phyloP scores from a whole-genome alignment of 805 yeast species.

The Saturnispora gosingensis region DNA sequence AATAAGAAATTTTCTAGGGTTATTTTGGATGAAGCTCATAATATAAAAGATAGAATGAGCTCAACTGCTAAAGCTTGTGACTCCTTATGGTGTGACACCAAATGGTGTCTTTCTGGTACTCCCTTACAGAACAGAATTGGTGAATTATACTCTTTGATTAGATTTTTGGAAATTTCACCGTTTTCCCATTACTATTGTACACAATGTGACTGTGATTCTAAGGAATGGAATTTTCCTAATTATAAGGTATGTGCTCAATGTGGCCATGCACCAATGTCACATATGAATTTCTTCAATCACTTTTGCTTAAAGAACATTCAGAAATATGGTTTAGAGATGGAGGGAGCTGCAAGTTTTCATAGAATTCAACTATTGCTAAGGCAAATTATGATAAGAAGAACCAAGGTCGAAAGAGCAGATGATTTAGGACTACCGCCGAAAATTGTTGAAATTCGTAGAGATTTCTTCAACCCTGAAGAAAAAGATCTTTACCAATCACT shows the following conservation, averaged over 20 bases:
- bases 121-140: slow-evolving; percentile 96
- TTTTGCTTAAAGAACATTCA: slow-evolving; percentile 92
- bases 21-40: slow-evolving; percentile 93
- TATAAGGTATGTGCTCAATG: slow-evolving; percentile 79
- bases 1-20: slow-evolving; percentile 71
- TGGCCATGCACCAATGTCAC: slow-evolving; percentile 91
- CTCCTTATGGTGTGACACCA: slow-evolving; percentile 53
- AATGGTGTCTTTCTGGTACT: slow-evolving; percentile 94
- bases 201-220: slow-evolving; percentile 77
- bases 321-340: slow-evolving; percentile 71
- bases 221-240: slow-evolving; percentile 78
- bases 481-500: slow-evolving; percentile 84
- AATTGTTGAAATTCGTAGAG: slow-evolving; percentile 80
- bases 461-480: slow-evolving; percentile 88
- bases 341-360: slow-evolving; percentile 68
- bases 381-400: slow-evolving; percentile 86
- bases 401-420: slow-evolving; percentile 93
- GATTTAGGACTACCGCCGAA: slow-evolving; percentile 97
- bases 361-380: slow-evolving; percentile 66
- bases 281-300: slow-evolving; percentile 91
- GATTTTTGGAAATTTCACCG: slow-evolving; percentile 78
- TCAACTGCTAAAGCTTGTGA: slow-evolving; percentile 93
- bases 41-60: slow-evolving; percentile 88
- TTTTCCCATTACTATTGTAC: slow-evolving; percentile 87
- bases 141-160: slow-evolving; percentile 84